A percentile compares a stretch with the other conserved stretches of the same genome.
These are phyloP conservation scores for Friedmanniomyces endolithicus DNA, from an alignment of 495 filamentous ascomycete genomes.

Conservation along the genomic window DNA sequence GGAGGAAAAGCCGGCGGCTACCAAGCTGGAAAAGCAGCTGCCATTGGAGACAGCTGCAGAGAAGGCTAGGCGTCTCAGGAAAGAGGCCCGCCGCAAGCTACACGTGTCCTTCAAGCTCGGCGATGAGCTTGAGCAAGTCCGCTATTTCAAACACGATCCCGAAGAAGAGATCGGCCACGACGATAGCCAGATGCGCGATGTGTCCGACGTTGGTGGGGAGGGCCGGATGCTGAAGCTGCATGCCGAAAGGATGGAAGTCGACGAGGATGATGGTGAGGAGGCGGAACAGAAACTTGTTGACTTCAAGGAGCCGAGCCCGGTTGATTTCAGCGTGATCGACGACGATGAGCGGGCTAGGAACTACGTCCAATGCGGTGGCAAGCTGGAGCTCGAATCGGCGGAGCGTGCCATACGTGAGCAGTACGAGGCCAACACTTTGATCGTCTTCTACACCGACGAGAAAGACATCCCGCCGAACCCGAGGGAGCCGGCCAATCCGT, in stretches of 20 bases:
- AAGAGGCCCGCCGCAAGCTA: slow-evolving; percentile 61
- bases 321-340: slow-evolving; percentile 48
- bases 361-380: slow-evolving; percentile 49
- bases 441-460: slow-evolving; percentile 63
- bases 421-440: slow-evolving; percentile 65
- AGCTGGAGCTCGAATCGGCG: slow-evolving; percentile 43
- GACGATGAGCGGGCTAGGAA: slow-evolving; percentile 40
- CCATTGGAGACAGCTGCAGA: slow-evolving; percentile 67
- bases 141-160: slow-evolving; percentile 64
- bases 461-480: slow-evolving; percentile 68
- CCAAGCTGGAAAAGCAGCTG: slow-evolving; percentile 38
- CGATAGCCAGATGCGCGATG: slow-evolving; percentile 52
- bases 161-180: slow-evolving; percentile 68
- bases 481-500: slow-evolving; percentile 49
- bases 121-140: slow-evolving; percentile 55
- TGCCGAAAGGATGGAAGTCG: slow-evolving; percentile 46
- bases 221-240: slow-evolving; percentile 71
- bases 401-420: slow-evolving; percentile 57
- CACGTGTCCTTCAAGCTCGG: slow-evolving; percentile 63
- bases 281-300: slow-evolving; percentile 36
- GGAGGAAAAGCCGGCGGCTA: slow-evolving; percentile 40
- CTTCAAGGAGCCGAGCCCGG: slow-evolving; percentile 34
- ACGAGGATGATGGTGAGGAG: slow-evolving; percentile 53
- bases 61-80: slow-evolving; percentile 58
- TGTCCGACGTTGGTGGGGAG: slow-evolving; percentile 59